A percentile compares a stretch with the other conserved stretches of the same genome.
Conservation (phyloP, 176 grass and related monocot species). For the Ampelocalamus luodianensis region DNA sequence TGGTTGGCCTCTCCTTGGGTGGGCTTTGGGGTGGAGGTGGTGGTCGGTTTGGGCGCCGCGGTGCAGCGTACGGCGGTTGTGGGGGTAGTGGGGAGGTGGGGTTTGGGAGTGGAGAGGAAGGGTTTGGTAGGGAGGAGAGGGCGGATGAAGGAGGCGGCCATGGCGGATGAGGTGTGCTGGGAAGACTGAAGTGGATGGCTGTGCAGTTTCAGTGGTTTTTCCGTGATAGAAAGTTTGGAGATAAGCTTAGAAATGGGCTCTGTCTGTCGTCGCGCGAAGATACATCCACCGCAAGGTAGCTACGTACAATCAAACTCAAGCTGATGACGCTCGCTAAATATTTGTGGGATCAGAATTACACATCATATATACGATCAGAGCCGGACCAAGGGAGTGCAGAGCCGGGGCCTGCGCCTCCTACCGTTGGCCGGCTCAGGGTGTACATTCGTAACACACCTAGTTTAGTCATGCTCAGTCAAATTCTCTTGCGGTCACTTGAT, state of each 20-base stretch:
- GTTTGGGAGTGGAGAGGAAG: conserved; percentile 38
- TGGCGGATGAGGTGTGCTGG: conserved; percentile 35
- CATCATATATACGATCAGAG: too few relatives aligned
- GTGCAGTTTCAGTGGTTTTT: neutral
- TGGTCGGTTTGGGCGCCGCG: conserved; percentile 12
- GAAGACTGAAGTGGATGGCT: conserved; percentile 29
- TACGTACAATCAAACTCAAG: too few relatives aligned
- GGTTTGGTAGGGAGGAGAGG: conserved; percentile 48
- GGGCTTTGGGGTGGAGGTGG: conserved; percentile 24
- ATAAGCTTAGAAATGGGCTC: conserved; percentile 30
- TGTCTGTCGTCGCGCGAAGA: neutral
- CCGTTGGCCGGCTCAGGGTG: too few relatives aligned
- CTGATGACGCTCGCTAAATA: too few relatives aligned
- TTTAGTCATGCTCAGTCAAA: too few relatives aligned
- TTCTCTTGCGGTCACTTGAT: too few relatives aligned
- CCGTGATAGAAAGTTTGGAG: conserved; percentile 12
- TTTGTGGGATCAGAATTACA: too few relatives aligned
- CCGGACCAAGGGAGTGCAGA: too few relatives aligned
- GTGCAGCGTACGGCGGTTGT: conserved; percentile 39
- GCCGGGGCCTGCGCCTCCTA: too few relatives aligned
- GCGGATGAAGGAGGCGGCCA: conserved; percentile 59
- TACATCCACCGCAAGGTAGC: too few relatives aligned
- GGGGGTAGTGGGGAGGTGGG: conserved; percentile 8
- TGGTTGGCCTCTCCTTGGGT: conserved; percentile 34
- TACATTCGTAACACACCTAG: too few relatives aligned